A percentile compares a stretch with the other conserved stretches of the same genome.
Evolutionary conservation across 2,329 filamentous ascomycete genomes (phyloP).

Genomic region (Colletotrichum gigasporum): DNA sequence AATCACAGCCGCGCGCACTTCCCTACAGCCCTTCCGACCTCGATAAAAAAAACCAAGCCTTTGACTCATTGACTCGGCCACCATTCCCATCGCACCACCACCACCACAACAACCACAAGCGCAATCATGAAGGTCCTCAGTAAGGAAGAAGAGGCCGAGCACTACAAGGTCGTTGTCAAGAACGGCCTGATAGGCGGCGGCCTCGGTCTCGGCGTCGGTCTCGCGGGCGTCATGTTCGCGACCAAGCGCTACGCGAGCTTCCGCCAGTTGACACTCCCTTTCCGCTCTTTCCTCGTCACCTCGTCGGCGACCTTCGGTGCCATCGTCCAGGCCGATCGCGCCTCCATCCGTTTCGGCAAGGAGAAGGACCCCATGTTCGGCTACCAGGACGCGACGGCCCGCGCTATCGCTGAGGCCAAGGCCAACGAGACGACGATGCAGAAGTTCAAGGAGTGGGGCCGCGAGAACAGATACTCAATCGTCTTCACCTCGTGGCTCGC

Average conservation of each 20-base stretch:
- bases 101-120: constrained; percentile 15
- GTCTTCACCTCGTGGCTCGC: constrained; percentile 85
- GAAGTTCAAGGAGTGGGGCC: constrained; percentile 76
- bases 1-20: constrained; percentile 9
- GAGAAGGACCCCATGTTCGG: constrained; percentile 72
- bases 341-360: constrained; percentile 71
- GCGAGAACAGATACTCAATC: constrained; percentile 85
- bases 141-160: constrained; percentile 88
- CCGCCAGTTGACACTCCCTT: constrained; percentile 83
- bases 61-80: constrained; percentile 3
- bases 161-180: constrained; percentile 83
- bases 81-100: background rate
- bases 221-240: constrained; percentile 73
- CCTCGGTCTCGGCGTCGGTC: constrained; percentile 73
- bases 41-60: too few species aligned
- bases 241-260: constrained; percentile 79
- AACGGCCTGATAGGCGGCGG: constrained; percentile 80
- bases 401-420: constrained; percentile 63
- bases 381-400: constrained; percentile 72
- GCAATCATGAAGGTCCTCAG: constrained; percentile 90
- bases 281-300: constrained; percentile 89
- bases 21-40: constrained; percentile 5
- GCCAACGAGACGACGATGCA: constrained; percentile 65
- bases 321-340: constrained; percentile 88
- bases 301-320: constrained; percentile 84